phyloP scores from a whole-genome alignment of 306 rosid species.

The Biancaea sappan region DNA sequence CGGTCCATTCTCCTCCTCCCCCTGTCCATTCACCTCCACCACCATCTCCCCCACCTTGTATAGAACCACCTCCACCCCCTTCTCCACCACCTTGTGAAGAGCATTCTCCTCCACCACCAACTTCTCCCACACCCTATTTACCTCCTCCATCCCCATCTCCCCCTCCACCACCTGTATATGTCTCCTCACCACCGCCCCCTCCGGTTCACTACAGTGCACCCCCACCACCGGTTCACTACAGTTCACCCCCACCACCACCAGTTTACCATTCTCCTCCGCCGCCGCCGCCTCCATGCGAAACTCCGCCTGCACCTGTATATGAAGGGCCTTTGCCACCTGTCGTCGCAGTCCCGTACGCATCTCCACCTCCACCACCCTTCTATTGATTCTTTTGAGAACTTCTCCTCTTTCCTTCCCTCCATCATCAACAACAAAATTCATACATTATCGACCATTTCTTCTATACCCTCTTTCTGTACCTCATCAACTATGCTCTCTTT shows the following conservation, averaged over 20 bases:
- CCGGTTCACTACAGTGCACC: slow-evolving; percentile 33
- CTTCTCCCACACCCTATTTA: slow-evolving; percentile 27
- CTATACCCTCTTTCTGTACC: slow-evolving; percentile 38
- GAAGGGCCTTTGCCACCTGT: slow-evolving; percentile 95
- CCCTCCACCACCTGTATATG: slow-evolving; percentile 5
- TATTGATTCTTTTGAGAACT: slow-evolving; percentile 83
- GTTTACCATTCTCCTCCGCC: slow-evolving; percentile 43
- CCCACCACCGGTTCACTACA: slow-evolving; percentile 46
- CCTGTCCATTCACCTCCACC: slow-evolving; percentile 51
- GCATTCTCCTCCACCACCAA: slow-evolving; percentile 41
- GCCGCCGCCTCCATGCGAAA: slow-evolving; percentile 46
- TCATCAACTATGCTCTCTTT: slow-evolving; percentile 22
- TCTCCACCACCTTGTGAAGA: slow-evolving; percentile 40
- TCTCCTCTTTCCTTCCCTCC: slow-evolving; percentile 58
- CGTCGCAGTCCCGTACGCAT: slow-evolving; percentile 73
- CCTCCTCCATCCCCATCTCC: slow-evolving; percentile 44
- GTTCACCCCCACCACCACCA: slow-evolving; percentile 41
- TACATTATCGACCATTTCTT: slow-evolving; percentile 37
- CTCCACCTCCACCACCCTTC: slow-evolving; percentile 97
- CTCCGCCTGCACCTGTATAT: slow-evolving; percentile 75
- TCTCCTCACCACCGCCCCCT: neutral
- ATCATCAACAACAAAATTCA: slow-evolving; percentile 25
- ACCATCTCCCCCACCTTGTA: slow-evolving; percentile 60
- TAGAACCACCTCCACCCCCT: slow-evolving; percentile 63
- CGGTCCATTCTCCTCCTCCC: slow-evolving; percentile 54